phyloP scores from a whole-genome alignment of 768 basidiomycete genomes.

The Lactarius quietus region DNA sequence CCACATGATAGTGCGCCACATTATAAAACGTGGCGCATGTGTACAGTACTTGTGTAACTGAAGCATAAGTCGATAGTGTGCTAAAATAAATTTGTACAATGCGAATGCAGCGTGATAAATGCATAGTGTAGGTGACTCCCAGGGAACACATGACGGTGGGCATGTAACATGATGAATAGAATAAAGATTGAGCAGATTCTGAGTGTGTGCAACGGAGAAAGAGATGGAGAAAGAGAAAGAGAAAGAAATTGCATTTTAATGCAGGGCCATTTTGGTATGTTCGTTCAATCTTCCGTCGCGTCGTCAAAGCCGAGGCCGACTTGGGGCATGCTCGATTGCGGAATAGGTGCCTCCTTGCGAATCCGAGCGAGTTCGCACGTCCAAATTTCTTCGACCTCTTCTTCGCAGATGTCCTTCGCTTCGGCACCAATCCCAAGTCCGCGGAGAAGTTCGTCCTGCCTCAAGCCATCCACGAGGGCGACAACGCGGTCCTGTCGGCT shows the following conservation, averaged over 20 bases:
- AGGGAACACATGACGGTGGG: conserved; percentile 13
- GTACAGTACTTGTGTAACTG: conserved; percentile 22
- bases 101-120: conserved; percentile 17
- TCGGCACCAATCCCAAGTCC: conserved; percentile 52
- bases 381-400: conserved; percentile 54
- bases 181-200: conserved; percentile 25
- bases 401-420: conserved; percentile 41
- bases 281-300: conserved; percentile 43
- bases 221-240: background rate
- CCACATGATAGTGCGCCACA: conserved; percentile 9
- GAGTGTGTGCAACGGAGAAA: conserved; percentile 14
- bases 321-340: conserved; percentile 23
- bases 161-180: conserved; percentile 14
- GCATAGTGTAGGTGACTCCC: conserved; percentile 23
- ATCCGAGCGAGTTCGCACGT: conserved; percentile 47
- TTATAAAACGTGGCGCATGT: conserved; percentile 10
- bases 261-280: conserved; percentile 2
- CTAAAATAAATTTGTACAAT: conserved; percentile 26
- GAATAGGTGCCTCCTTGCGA: conserved; percentile 40
- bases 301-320: conserved; percentile 37
- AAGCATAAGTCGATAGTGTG: conserved; percentile 19
- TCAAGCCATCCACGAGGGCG: conserved; percentile 56
- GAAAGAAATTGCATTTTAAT: background rate
- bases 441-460: conserved; percentile 65
- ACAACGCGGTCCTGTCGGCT: conserved; percentile 41